These are phyloP conservation scores for Solanum bukasovii DNA, from an alignment of 257 asterid genomes.

Conservation along the genomic window DNA sequence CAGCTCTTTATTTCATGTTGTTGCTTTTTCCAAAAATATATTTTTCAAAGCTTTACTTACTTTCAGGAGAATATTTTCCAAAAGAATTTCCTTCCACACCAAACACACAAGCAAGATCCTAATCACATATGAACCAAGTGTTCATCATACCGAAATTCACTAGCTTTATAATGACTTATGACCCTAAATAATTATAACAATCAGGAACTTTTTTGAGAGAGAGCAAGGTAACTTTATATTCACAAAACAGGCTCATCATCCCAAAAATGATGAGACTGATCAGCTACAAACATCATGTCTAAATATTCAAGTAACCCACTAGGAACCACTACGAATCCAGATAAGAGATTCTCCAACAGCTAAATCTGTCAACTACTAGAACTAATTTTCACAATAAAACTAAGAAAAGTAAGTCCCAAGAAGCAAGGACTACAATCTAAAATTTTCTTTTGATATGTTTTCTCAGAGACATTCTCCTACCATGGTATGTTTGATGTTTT, in stretches of 20 bases:
- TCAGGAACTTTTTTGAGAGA: not conserved
- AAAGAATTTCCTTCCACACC: not conserved
- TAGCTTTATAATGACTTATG: not conserved
- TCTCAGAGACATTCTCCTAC: no score
- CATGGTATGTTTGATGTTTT: no score
- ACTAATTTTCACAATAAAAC: not conserved
- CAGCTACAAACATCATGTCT: not conserved
- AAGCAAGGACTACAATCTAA: not conserved
- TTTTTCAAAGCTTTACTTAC: not conserved
- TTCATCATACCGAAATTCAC: not conserved
- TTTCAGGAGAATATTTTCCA: not conserved
- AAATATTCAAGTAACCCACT: not conserved
- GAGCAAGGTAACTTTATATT: not conserved
- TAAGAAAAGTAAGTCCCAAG: not conserved
- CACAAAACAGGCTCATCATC: not conserved
- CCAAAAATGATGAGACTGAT: not conserved
- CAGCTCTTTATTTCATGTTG: not conserved
- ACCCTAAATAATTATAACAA: not conserved
- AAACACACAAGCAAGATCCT: not conserved
- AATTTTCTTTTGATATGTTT: no score
- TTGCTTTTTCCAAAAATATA: not conserved
- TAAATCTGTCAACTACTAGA: not conserved
- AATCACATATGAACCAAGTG: not conserved
- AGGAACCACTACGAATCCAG: not conserved
- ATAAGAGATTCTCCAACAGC: not conserved